phyloP scores from a whole-genome alignment of 2,329 filamentous ascomycete species.

The Talaromyces islandicus region DNA sequence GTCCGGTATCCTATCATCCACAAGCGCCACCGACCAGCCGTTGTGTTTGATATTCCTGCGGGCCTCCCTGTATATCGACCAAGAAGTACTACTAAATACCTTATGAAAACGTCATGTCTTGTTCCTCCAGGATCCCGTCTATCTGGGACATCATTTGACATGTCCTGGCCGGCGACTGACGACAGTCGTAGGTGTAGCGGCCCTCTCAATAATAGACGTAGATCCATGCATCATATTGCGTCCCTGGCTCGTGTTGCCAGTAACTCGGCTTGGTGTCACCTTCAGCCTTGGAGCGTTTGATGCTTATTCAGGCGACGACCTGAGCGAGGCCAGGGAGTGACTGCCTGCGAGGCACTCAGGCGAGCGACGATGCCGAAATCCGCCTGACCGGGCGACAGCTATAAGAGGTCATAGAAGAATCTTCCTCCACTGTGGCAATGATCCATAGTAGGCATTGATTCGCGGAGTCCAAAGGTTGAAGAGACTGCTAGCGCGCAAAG shows the following conservation, averaged over 20 bases:
- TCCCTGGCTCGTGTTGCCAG: background rate
- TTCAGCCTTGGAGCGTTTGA: background rate
- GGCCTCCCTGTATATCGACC: background rate
- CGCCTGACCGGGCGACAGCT: no score
- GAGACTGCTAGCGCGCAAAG: background rate
- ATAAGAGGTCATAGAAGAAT: background rate
- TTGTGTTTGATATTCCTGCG: background rate
- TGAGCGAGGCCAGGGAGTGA: background rate
- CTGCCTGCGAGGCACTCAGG: background rate
- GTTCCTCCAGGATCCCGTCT: background rate
- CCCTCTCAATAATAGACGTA: background rate
- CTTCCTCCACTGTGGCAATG: background rate
- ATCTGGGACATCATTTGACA: background rate
- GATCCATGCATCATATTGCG: background rate
- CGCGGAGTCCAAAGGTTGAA: background rate
- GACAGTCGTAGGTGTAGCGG: background rate
- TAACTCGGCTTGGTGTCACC: background rate
- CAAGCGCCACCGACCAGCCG: background rate
- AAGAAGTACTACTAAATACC: background rate
- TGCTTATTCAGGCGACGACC: background rate
- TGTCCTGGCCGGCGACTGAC: background rate
- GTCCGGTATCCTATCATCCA: background rate
- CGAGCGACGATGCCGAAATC: background rate
- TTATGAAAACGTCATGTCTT: background rate
- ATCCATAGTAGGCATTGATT: background rate